Evolutionary conservation across 768 basidiomycete genomes (phyloP), one percentile per base, ranked within the genome.

Genomic region (Tylopilus subfusipes): DNA sequence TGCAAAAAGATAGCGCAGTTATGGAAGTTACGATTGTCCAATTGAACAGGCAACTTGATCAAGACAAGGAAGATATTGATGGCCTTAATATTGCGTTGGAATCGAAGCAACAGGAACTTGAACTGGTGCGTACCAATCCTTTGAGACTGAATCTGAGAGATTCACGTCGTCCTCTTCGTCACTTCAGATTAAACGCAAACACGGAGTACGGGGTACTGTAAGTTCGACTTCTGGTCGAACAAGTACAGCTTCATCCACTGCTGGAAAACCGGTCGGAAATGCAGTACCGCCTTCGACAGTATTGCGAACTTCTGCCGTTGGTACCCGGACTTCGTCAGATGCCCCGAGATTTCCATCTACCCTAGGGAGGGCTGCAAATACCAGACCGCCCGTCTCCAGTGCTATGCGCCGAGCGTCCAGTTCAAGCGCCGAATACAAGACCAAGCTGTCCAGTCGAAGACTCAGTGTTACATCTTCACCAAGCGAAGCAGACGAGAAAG

Each of bases 41-140:
- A 61, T 70, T 91, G 48, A 79, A 77, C 56, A 90, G 89, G 72
- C 78, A 86, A 62, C 76, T 81, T 36, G 74, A 75, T 0, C 76
- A 84, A 64, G 80, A 87, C 57, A 85, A 86, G 68, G 87, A 93
- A 40, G 93, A 96, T 69, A 68, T 88, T 21, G 71, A 80, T 45
- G 88, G 90, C n/a, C 72, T 96, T 62, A 94, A 96, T 63, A 93
- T 95, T 33, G 94, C 93, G 0, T 72, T 97, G 50, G 92, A 95
- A 70, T 86, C 92, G 24, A 97, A 97, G 72, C 94, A 97, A 64
- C 93, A 95, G 68, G 94, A 96, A 68, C 74, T 97, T 36, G 93
- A 96, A 67, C 66, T 95, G 69, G 94, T 97, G 55, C 50, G 82
- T 77, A 40, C 27, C 19, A 52, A 62, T 38, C 14, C 36, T 7